Base-by-base conservation (phyloP, 2,329 filamentous ascomycete genomes). In the Cercospora berteroae region DNA sequence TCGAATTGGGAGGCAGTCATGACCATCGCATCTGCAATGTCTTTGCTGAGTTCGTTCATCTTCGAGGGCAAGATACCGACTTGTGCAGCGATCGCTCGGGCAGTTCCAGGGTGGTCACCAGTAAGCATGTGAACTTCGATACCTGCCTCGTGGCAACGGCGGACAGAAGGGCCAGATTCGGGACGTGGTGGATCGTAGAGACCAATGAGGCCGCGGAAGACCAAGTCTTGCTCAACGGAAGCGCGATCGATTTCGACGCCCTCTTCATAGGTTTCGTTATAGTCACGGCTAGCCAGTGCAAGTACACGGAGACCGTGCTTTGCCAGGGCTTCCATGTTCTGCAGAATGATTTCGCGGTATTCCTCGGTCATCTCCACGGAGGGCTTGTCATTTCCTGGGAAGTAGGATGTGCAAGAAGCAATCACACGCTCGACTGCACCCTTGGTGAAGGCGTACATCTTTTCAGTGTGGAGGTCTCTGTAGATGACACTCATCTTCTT, bases 61-160 rank as follows among this genome's bases (percentile, higher is more conserved):
- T 90, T 87, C 63, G 83, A 80, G 1, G 74, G 74, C 89, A 94
- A 86, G 71, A 95, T 94, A 60, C 91, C 90, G 20, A 94, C 90
- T 78, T 95, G 89, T 68, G 86, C 85, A 9, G 92, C 91, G 72
- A 95, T 94, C 18, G 91, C 91, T 72, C 87, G 87, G 29, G 91
- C 92, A 1, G 91, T 95, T 65, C 90, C 88, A 1, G 89, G 89
- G 75, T 94, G 91, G 74, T 95, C 92, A 66, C 92, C 92, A 23
- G 92, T 95, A 33, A 94, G 84, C 91, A 94, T 94, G 80, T 93
- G 90, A 6, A 94, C 91, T 69, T 85, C 86, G 77, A 94, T 93
- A 60, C 91, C 91, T 27, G 91, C 91, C 56, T 84, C 84, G 64
- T 90, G 87, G 74, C 90, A 93, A 74, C 90, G 86, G 23, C 83